Evolutionary conservation across 805 yeast genomes (phyloP).

Genomic region (Dipodascopsis uninucleata): DNA sequence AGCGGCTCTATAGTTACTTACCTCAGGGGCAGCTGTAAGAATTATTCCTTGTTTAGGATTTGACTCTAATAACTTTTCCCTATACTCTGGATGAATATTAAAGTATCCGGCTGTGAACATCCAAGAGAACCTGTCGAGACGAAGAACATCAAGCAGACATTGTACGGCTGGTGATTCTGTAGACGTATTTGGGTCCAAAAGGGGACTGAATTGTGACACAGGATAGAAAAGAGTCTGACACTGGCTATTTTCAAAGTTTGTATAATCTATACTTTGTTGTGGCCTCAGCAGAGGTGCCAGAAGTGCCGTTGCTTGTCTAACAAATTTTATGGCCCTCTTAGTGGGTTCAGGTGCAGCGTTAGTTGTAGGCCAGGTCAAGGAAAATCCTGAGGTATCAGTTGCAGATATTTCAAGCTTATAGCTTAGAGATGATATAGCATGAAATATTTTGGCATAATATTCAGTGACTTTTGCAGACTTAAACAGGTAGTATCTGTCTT

Average conservation of each 20-base stretch:
- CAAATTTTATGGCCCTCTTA: slow-evolving; percentile 30
- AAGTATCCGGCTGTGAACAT: slow-evolving; percentile 95
- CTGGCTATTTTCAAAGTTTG: slow-evolving; percentile 23
- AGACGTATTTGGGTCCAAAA: slow-evolving; percentile 62
- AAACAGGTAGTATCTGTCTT: slow-evolving; percentile 84
- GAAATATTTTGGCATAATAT: slow-evolving; percentile 70
- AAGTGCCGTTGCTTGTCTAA: slow-evolving; percentile 44
- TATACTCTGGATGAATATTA: slow-evolving; percentile 78
- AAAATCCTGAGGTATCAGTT: slow-evolving; percentile 47
- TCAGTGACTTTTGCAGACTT: slow-evolving; percentile 55
- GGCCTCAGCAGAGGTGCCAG: slow-evolving; percentile 59
- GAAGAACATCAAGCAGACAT: slow-evolving; percentile 39
- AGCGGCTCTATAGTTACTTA: neutral
- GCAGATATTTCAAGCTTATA: slow-evolving; percentile 53
- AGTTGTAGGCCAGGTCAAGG: slow-evolving; percentile 68
- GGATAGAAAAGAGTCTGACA: slow-evolving; percentile 74
- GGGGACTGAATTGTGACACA: slow-evolving; percentile 84
- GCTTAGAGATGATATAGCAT: slow-evolving; percentile 64
- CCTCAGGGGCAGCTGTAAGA: slow-evolving; percentile 83
- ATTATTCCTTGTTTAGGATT: slow-evolving; percentile 58
- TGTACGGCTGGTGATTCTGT: slow-evolving; percentile 78
- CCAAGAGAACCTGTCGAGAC: slow-evolving; percentile 55
- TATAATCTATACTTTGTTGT: too few relatives aligned
- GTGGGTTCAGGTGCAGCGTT: slow-evolving; percentile 62
- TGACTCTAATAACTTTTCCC: slow-evolving; percentile 53